Evolutionary conservation across 2,329 filamentous ascomycete genomes (phyloP), one percentile per base, ranked within the genome.

Genomic region (Bipolaris zeicola): DNA sequence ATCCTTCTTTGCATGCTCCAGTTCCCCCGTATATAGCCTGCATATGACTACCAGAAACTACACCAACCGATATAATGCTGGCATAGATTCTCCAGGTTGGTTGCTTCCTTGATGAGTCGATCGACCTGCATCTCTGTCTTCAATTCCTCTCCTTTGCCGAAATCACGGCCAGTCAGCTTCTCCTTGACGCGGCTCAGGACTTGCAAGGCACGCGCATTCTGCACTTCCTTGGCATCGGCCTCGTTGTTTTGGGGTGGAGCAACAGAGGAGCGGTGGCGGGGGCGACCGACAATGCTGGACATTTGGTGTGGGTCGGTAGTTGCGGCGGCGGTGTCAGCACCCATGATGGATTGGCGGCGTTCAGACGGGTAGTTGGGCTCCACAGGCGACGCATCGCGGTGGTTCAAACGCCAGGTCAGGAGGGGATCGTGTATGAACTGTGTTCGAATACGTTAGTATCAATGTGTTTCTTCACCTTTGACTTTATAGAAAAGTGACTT

Each of bases 1-100:
- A 7, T 5, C 13, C 24, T 2, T 13, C 22, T 14, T n/a, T n/a
- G 5, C 10, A 41, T 41, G 14, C 24, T 20, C 20, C 20, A 22
- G n/a, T 41, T 5, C 24, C 43, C n/a, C 20, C 44, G 38, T 34
- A 24, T 14, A 31, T 18, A n/a, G 31, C 33, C 31, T 5, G 24
- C 38, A 11, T 22, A 37, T 31, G 18, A 26, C 48, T 67, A 98
- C 94, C 94, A 98, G 83, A 97, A 98, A 78, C 91, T 96, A 79
- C 94, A 98, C 94, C 94, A 98, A 62, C 95, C 95, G 68, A 98
- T 96, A 76, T 97, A 99, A 80, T 98, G 95, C 82, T 98, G 95
- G 75, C 95, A 99, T 60, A 99, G 81, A 76, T 98, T 98, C 83
- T 98, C 95, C 68, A 98, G 82, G 72, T 95, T 97, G 6, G 95